Evolutionary conservation across 345 rosid genomes (phyloP), one percentile per base, ranked within the genome.

Genomic region (Isatis tinctoria): DNA sequence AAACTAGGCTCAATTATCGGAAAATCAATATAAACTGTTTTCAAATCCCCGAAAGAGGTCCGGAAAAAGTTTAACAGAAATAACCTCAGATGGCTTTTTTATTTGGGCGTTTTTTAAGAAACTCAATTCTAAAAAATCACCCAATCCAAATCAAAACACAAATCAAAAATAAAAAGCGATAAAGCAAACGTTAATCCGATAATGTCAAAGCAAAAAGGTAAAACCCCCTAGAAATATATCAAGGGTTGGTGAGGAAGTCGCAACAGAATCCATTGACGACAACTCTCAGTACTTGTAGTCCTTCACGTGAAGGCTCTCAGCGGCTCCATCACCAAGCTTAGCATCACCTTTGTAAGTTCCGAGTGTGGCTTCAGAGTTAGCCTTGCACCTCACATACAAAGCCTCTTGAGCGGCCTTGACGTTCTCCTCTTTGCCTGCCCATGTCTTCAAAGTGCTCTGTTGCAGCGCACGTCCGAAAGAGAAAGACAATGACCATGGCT

Each of bases 401-500:
- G 96, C 88, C 14, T 64, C 82, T 78, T 80, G 97, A 6, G 97
- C 97, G 65, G 86, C 86, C 80, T 65, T 49, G 17, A 85, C 67
- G n/a, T 95, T 88, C 86, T 85, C 98, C 20, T 69, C 84, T 84
- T 92, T 92, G 27, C 99, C 99, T 6, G 73, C 63, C 98, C 99
- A 95, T 4, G 97, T 88, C 96, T 95, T 92, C 73, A 95, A 89
- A 27, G 98, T 95, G 81, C 96, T 88, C 85, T 85, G 90, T 81
- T 95, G 98, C 69, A 95, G 91, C 51, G 99, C 98, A 65, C 98
- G 97, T 13, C 97, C 99, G 18, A 87, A 92, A 0, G 98, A 95
- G 86, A 95, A 95, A 57, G 99, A 88, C 33, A 95, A 87, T 1
- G 85, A 61, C 97, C 98, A 95, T 45, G 99, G 98, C 91, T 95